Evolutionary conservation across 164 flowering plant genomes (phyloP).

Genomic region (Dillenia suffruticosa): DNA sequence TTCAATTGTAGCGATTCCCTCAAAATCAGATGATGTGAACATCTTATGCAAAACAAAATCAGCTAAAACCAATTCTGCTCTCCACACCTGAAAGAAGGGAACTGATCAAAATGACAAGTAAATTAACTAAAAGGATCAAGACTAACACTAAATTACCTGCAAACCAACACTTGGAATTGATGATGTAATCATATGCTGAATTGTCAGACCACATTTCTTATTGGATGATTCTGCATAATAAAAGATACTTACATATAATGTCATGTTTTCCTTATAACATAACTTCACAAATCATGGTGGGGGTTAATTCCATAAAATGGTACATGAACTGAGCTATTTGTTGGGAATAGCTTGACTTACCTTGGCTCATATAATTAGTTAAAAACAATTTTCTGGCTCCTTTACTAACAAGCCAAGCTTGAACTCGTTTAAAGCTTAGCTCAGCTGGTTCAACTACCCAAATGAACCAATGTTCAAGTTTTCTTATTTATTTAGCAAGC

Average conservation of each 20-base stretch:
- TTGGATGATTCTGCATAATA: conserved; percentile 29
- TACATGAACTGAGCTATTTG: too few species aligned
- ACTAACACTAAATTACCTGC: conserved; percentile 50
- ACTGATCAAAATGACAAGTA: not conserved
- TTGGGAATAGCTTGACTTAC: too few species aligned
- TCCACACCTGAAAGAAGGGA: conserved; percentile 65
- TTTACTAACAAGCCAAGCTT: too few species aligned
- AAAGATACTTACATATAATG: not conserved
- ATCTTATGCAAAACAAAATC: conserved; percentile 77
- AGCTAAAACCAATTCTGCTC: conserved; percentile 69
- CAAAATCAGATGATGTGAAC: conserved; percentile 50
- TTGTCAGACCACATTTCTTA: conserved; percentile 27
- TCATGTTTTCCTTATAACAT: too few species aligned
- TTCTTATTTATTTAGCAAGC: too few species aligned
- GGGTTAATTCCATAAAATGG: too few species aligned
- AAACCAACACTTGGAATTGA: conserved; percentile 82
- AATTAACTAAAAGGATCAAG: not conserved
- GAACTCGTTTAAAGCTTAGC: too few species aligned
- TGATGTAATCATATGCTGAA: conserved; percentile 80
- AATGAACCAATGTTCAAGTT: too few species aligned
- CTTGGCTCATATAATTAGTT: too few species aligned
- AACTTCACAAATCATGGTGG: too few species aligned
- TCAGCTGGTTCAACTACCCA: too few species aligned
- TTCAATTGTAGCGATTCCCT: conserved; percentile 59
- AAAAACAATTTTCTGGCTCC: too few species aligned